A percentile compares a stretch with the other conserved stretches of the same genome.
Evolutionary conservation across 1,284 basidiomycete species (phyloP).

Genomic region (Gymnopus androsaceus): DNA sequence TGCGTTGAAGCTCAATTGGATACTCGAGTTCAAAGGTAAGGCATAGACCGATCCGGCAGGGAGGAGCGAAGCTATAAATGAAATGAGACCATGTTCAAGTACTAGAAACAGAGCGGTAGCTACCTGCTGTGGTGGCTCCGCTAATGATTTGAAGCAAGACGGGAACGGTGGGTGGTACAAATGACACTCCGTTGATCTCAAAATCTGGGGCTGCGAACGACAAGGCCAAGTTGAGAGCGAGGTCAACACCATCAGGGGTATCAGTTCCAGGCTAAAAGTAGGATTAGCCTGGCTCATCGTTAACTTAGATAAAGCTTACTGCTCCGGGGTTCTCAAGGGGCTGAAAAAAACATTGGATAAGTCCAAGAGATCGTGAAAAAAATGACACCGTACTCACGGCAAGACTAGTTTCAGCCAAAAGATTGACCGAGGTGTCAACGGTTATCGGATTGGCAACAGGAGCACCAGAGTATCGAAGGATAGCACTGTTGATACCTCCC

Average conservation of each 20-base stretch:
- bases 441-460: constrained; percentile 32
- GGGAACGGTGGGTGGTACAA: constrained; percentile 30
- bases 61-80: constrained; percentile 18
- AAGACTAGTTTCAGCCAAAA: constrained; percentile 28
- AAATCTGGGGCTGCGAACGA: constrained; percentile 15
- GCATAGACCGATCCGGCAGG: constrained; percentile 29
- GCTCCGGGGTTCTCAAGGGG: constrained; percentile 27
- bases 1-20: constrained; percentile 31
- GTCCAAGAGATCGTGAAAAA: neutral
- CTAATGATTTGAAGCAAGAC: constrained; percentile 25
- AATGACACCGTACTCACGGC: constrained; percentile 7
- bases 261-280: constrained; percentile 27
- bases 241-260: neutral
- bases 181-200: constrained; percentile 17
- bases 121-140: constrained; percentile 10
- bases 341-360: constrained; percentile 10
- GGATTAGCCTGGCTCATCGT: constrained; percentile 21
- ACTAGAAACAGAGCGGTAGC: neutral
- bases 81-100: neutral
- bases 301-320: constrained; percentile 8
- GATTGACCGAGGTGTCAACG: constrained; percentile 10
- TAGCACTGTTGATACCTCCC: constrained; percentile 41
- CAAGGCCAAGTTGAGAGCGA: neutral
- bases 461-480: constrained; percentile 44
- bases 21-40: constrained; percentile 29